Evolutionary conservation across 805 yeast species (phyloP).

Genomic region (Blastobotrys parvus): DNA sequence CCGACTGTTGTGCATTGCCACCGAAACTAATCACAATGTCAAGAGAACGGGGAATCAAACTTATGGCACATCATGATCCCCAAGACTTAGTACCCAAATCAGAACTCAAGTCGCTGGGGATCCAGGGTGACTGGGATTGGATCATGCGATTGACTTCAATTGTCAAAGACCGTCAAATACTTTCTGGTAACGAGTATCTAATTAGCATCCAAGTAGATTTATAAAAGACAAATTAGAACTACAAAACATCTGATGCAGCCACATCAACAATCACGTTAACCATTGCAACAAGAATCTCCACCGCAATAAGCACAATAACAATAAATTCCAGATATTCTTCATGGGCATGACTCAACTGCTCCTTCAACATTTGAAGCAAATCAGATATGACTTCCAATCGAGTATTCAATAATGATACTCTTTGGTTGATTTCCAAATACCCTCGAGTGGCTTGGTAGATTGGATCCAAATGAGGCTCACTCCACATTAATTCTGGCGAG

Average conservation of each 20-base stretch:
- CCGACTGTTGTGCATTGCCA: constrained; percentile 31
- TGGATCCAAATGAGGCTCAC: constrained; percentile 96
- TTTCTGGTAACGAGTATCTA: constrained; percentile 18
- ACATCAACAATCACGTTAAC: constrained; percentile 47
- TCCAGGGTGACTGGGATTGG: constrained; percentile 16
- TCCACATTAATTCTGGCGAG: constrained; percentile 98
- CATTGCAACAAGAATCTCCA: constrained; percentile 82
- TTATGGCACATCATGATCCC: constrained; percentile 30
- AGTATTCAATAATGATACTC: constrained; percentile 84
- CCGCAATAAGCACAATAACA: constrained; percentile 84
- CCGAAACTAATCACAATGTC: constrained; percentile 24
- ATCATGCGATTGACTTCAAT: constrained; percentile 17
- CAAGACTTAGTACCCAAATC: constrained; percentile 16
- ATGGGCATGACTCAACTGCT: constrained; percentile 91
- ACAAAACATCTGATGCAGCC: constrained; percentile 17
- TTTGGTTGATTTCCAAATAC: constrained; percentile 86
- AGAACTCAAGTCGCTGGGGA: constrained; percentile 6
- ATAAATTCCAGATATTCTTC: constrained; percentile 84
- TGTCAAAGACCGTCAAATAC: constrained; percentile 18
- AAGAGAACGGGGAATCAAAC: constrained; percentile 20
- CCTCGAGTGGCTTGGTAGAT: constrained; percentile 96
- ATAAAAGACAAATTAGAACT: too few species aligned
- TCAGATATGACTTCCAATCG: constrained; percentile 91
- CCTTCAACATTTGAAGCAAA: constrained; percentile 89
- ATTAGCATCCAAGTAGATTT: constrained; percentile 1